Percentiles rank a stretch among this genome's conserved stretches.
Evolutionary conservation across 202 grass and related monocot species (phyloP).

Genomic region (Miscanthus sacchariflorus): DNA sequence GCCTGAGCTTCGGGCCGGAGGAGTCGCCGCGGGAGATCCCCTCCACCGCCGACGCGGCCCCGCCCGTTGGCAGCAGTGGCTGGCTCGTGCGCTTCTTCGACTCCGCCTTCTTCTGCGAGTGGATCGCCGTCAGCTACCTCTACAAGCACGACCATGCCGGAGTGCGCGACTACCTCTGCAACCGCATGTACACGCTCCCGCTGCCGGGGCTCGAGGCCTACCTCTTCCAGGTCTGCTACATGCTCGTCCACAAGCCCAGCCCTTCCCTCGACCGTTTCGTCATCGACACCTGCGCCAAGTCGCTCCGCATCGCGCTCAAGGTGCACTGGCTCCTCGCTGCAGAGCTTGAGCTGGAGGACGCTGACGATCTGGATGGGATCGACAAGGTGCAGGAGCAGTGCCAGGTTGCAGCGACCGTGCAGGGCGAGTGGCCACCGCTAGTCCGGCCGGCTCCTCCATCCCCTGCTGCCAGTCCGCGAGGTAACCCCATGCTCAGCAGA

Average conservation of each 20-base stretch:
- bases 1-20: conserved; percentile 77
- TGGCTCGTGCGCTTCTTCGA: conserved; percentile 99
- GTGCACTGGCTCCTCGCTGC: conserved; percentile 95
- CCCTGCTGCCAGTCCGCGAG: conserved; percentile 66
- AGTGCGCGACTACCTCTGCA: conserved; percentile 98
- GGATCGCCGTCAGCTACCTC: conserved; percentile 99
- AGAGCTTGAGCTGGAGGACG: conserved; percentile 92
- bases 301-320: conserved; percentile 92
- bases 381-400: conserved; percentile 92
- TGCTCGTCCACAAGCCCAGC: conserved; percentile 96
- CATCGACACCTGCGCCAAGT: conserved; percentile 92
- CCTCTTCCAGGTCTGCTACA: conserved; percentile 99
- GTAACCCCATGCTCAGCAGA: conserved; percentile 87
- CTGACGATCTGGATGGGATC: conserved; percentile 76
- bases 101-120: conserved; percentile 99
- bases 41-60: conserved; percentile 50
- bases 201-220: conserved; percentile 90
- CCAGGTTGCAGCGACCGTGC: conserved; percentile 80
- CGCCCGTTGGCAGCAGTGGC: conserved; percentile 77
- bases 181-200: conserved; percentile 98
- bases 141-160: conserved; percentile 98
- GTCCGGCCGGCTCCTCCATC: conserved; percentile 57
- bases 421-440: conserved; percentile 78
- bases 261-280: conserved; percentile 94
- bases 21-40: conserved; percentile 96